Base-by-base conservation (phyloP, 768 basidiomycete genomes). In the Lepiota brunneoincarnata region DNA sequence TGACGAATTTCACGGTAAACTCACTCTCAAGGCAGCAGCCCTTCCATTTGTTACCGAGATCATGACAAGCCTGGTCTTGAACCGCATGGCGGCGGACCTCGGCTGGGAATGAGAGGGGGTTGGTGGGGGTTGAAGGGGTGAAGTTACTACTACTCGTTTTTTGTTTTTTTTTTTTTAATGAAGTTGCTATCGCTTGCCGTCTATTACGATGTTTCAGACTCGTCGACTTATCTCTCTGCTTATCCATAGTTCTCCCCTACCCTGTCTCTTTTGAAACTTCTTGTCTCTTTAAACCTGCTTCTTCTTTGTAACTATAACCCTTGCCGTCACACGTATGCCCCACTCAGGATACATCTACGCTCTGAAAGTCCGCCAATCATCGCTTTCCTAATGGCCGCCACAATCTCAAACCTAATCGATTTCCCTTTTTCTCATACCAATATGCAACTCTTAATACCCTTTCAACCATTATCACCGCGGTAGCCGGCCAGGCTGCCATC, bases 21-120 rank as follows among this genome's bases (percentile, higher is more conserved):
- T 91, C 46, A 82, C 78, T 15, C 72, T 92, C 63, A 79, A 72
- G 59, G 73, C 78, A 11, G 68, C 79, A 26, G 84, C 80, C 39
- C 75, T 91, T 50, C 67, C 77, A 20, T 64, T 89, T 55, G 76
- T 89, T 53, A 92, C 89, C 7, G 90, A 92, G 67, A 82, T 92
- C 59, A 66, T 91, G 60, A 86, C 89, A 9, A 88, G 87, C 3
- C 78, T 92, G 51, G 76, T 79, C 46, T 74, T 92, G 46, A 89
- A 89, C 64, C 83, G 86, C 28, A 87, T 91, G 76, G 79, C 86
- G 23, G 75, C 77, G 55, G 70, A 72, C 21, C 65, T 89, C 28
- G 74, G 74, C 51, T 91, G 89, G 88, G 67, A 67, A 24, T 47
- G 31, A 48, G 48, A 37, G n/a, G n/a, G n/a, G n/a, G n/a, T n/a